phyloP scores from a whole-genome alignment of 805 yeast genomes.

The Myxozyma monticola region DNA sequence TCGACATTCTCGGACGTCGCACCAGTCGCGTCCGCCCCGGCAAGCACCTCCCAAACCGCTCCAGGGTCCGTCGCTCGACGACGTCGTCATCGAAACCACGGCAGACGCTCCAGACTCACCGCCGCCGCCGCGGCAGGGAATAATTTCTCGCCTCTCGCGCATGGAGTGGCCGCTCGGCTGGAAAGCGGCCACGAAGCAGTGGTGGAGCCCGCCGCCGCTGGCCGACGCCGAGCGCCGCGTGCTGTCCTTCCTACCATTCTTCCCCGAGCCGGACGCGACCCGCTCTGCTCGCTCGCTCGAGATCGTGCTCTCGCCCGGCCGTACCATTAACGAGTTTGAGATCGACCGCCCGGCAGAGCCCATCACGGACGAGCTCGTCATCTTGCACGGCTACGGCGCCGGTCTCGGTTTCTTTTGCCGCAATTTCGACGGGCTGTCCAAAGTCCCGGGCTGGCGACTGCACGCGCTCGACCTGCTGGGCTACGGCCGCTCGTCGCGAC shows the following conservation, averaged over 20 bases:
- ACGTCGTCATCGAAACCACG: not conserved
- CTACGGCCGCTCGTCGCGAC: slow-evolving; percentile 86
- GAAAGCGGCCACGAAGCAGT: slow-evolving; percentile 45
- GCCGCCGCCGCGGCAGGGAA: slow-evolving; percentile 21
- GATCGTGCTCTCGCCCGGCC: slow-evolving; percentile 51
- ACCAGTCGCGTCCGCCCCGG: not conserved
- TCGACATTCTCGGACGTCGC: not conserved
- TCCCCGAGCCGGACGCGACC: slow-evolving; percentile 36
- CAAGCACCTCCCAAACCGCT: too few relatives aligned
- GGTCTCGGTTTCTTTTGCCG: slow-evolving; percentile 78
- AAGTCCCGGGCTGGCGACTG: slow-evolving; percentile 56
- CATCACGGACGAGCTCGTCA: slow-evolving; percentile 54
- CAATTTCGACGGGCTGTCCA: slow-evolving; percentile 56
- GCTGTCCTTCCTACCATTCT: slow-evolving; percentile 56
- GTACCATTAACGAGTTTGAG: slow-evolving; percentile 74
- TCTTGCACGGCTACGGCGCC: slow-evolving; percentile 93
- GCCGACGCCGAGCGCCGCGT: slow-evolving; percentile 50
- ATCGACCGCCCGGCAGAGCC: slow-evolving; percentile 40
- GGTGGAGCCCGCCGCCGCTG: slow-evolving; percentile 44
- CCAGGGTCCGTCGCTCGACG: not conserved
- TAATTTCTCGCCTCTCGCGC: slow-evolving; percentile 9
- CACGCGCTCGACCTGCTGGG: slow-evolving; percentile 90
- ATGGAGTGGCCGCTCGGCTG: slow-evolving; percentile 41
- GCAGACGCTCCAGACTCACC: not conserved
- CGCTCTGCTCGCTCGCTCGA: slow-evolving; percentile 45